Percentiles rank a stretch among this genome's conserved stretches.
phyloP scores from a whole-genome alignment of 768 basidiomycete species.

The Chalciporus piperatus region DNA sequence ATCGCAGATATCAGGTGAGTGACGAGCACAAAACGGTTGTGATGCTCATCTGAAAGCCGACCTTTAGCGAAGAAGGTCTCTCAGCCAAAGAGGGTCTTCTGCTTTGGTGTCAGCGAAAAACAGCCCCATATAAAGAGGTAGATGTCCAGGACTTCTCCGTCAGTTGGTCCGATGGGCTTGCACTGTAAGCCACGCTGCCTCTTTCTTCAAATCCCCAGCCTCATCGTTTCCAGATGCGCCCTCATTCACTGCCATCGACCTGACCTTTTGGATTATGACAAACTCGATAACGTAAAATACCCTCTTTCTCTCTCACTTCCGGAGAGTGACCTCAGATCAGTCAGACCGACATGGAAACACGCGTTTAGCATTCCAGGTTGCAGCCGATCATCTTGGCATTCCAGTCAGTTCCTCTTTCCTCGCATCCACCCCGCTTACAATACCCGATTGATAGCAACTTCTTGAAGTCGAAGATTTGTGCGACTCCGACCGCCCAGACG shows the following conservation, averaged over 20 bases:
- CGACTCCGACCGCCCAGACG: slow-evolving; percentile 84
- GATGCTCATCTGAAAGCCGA: slow-evolving; percentile 8
- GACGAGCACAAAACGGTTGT: background rate
- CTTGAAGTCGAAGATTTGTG: slow-evolving; percentile 96
- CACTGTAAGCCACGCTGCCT: slow-evolving; percentile 59
- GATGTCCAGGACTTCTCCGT: slow-evolving; percentile 90
- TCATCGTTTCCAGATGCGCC: slow-evolving; percentile 69
- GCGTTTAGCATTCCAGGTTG: slow-evolving; percentile 80
- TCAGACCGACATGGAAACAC: slow-evolving; percentile 81
- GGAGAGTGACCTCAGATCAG: slow-evolving; percentile 36
- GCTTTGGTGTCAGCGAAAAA: slow-evolving; percentile 98
- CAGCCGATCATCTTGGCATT: slow-evolving; percentile 85
- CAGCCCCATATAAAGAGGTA: slow-evolving; percentile 85
- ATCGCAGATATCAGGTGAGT: slow-evolving; percentile 96
- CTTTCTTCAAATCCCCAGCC: background rate
- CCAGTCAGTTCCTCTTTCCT: slow-evolving; percentile 56
- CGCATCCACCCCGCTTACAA: slow-evolving; percentile 3
- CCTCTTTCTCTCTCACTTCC: background rate
- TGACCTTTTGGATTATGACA: slow-evolving; percentile 87
- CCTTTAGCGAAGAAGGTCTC: slow-evolving; percentile 88
- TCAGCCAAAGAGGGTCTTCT: slow-evolving; percentile 96
- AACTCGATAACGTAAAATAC: slow-evolving; percentile 69
- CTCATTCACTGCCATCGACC: slow-evolving; percentile 97
- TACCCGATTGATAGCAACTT: slow-evolving; percentile 59
- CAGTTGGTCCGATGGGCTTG: slow-evolving; percentile 94